Base-by-base conservation (phyloP, 345 rosid species). In the Pistacia atlantica region DNA sequence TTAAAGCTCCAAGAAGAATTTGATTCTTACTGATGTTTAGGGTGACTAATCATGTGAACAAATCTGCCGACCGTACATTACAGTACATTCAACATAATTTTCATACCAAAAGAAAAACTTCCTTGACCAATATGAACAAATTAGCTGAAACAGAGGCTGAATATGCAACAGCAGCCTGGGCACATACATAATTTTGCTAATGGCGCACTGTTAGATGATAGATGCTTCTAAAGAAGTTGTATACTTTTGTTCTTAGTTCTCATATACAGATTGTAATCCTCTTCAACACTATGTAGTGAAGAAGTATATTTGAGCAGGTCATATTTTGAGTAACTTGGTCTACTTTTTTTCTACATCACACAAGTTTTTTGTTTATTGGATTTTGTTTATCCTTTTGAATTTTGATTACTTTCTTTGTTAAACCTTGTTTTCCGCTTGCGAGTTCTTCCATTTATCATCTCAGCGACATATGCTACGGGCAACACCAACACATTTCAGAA, bases 1-100 rank as follows among this genome's bases (percentile, higher is more conserved):
- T 58, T 11, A 8, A 46, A 60, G 46, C 56, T 63, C 70, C 4
- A 13, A 68, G 58, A 79, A 51, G 35, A 28, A 67, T 67, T 49
- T 48, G 37, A 11, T 45, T 13, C 37, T 67, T 25, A 49, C 11
- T 2, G 3, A 48, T 48, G 71, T 22, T 51, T 13, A 49, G 28
- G 1, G 6, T 33, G 48, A 70, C 11, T 55, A 70, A 61, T 25
- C 48, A 70, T 5, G 13, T 4, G 31, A n/a, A 64, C 42, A 20
- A 54, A 0, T 37, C 65, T n/a, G 54, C 52, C 33, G 3, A 37
- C 13, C 14, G 56, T 38, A 13, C 20, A n/a, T 51, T 3, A 16
- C 28, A 51, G 28, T 28, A 52, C 8, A 52, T 69, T 52, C 2
- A 66, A 66, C 8, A 48, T 3, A 33, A 52, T 16, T 31, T 28